These are phyloP conservation scores for Endotrypanum monterogeii DNA, from an alignment of 208 protist species.

Conservation along the genomic window DNA sequence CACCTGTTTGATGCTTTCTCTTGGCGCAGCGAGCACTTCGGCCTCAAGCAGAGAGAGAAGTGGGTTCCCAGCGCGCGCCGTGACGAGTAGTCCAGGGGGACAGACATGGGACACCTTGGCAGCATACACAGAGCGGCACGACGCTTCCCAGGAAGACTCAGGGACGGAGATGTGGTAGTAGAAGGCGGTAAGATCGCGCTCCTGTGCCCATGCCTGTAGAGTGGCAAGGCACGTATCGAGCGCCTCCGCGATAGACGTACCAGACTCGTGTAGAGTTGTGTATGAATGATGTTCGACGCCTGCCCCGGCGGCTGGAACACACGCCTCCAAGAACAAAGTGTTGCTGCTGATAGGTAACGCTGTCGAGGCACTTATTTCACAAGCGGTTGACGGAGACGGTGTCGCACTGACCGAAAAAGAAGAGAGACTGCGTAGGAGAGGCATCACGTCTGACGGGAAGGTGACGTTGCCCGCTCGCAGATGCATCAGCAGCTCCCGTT, in stretches of 20 bases:
- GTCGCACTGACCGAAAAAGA: background rate
- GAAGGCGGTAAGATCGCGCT: constrained; percentile 11
- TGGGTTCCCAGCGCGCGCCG: background rate
- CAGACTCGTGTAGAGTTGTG: background rate
- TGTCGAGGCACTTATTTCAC: background rate
- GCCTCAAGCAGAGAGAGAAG: background rate
- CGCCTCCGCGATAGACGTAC: background rate
- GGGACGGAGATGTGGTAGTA: constrained; percentile 22
- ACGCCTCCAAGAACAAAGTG: background rate
- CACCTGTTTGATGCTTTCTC: constrained; percentile 8
- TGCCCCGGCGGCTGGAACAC: background rate
- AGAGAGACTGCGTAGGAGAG: constrained; percentile 15
- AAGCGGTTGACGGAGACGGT: background rate
- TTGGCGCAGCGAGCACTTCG: constrained; percentile 28
- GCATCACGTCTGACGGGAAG: constrained; percentile 35
- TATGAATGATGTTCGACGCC: constrained; percentile 4
- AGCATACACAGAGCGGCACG: constrained; percentile 16
- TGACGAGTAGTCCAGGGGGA: constrained; percentile 29
- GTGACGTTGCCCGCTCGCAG: constrained; percentile 22
- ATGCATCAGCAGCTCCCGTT: constrained; percentile 31
- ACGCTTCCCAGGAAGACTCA: constrained; percentile 8
- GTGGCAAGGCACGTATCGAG: background rate
- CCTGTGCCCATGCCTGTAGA: constrained; percentile 10
- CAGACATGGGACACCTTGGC: constrained; percentile 24
- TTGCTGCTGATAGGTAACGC: background rate